Base-by-base conservation (phyloP, 805 yeast species). In the Saccharomycopsis sp. region DNA sequence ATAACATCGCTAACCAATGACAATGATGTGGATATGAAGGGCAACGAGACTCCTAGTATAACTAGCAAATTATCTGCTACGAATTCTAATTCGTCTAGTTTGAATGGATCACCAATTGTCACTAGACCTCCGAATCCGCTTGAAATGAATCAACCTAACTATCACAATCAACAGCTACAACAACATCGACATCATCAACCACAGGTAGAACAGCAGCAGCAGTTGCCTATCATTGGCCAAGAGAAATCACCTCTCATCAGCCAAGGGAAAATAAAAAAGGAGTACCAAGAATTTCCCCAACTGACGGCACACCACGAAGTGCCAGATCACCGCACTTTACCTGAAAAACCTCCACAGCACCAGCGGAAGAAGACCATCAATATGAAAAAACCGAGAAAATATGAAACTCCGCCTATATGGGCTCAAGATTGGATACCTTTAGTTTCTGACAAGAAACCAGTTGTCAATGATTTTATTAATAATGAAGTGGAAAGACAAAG, bases 401-500 rank as follows among this genome's bases (percentile, higher is more conserved):
- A 48, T 39, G 41, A 20, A 13, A 41, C 23, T 34, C 53, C 32
- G 47, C 96, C 96, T 3, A 68, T 77, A 4, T 88, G 95, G 95
- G 95, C 96, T 0, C 81, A 72, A 51, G 81, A 78, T 54, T 85
- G 83, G 79, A 63, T 70, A 38, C 80, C 81, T 1, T 58, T 63
- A 4, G 56, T 59, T 8, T 61, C 59, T 24, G n/a, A 26, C 23
- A 27, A 9, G 16, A 17, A 22, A 11, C 24, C 14, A 36, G 32
- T 40, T 19, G 32, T 9, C 17, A 41, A 8, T 13, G 28, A 20
- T 9, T 21, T 8, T 28, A 38, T 29, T 9, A 22, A 27, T 1
- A 48, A 44, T 31, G 28, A 41, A 14, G 51, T 40, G 13, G 43
- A 20, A n/a, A 22, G 8, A 8, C 38, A 35, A 20, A 11, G 44